A percentile compares a stretch with the other conserved stretches of the same genome.
Evolutionary conservation across 2,329 filamentous ascomycete genomes (phyloP).

Genomic region (Penicillium brevicompactum): DNA sequence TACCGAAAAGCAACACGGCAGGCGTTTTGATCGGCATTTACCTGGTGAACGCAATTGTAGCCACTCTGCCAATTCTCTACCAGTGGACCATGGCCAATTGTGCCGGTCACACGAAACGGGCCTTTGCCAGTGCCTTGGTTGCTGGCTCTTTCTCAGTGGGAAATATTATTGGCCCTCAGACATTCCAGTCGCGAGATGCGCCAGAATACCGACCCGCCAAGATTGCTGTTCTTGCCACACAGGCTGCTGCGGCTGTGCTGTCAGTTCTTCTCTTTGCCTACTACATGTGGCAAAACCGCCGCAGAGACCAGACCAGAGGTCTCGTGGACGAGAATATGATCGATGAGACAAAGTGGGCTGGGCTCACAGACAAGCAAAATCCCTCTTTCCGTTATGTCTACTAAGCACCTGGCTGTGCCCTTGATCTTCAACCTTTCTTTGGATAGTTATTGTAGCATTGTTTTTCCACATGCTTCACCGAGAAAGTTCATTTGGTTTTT

Average conservation of each 20-base stretch:
- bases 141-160: conserved; percentile 48
- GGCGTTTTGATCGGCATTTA: conserved; percentile 50
- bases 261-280: conserved; percentile 32
- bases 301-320: conserved; percentile 20
- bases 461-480: too few relatives aligned
- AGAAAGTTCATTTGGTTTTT: neutral
- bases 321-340: conserved; percentile 16
- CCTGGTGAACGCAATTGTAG: conserved; percentile 48
- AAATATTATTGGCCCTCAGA: conserved; percentile 52
- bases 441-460: too few relatives aligned
- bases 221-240: conserved; percentile 44
- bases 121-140: conserved; percentile 49
- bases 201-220: conserved; percentile 47
- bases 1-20: conserved; percentile 41
- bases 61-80: conserved; percentile 48
- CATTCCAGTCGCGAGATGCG: conserved; percentile 47
- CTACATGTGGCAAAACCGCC: conserved; percentile 36
- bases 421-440: too few relatives aligned
- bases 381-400: conserved; percentile 39
- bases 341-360: conserved; percentile 33
- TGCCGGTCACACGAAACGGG: conserved; percentile 54
- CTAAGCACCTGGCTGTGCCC: conserved; percentile 11
- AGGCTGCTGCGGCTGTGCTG: conserved; percentile 33
- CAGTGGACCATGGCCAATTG: conserved; percentile 52
- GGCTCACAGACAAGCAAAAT: conserved; percentile 39